Evolutionary conservation across 805 yeast genomes (phyloP), one percentile per base, ranked within the genome.

Genomic region (Saturnispora dispora): DNA sequence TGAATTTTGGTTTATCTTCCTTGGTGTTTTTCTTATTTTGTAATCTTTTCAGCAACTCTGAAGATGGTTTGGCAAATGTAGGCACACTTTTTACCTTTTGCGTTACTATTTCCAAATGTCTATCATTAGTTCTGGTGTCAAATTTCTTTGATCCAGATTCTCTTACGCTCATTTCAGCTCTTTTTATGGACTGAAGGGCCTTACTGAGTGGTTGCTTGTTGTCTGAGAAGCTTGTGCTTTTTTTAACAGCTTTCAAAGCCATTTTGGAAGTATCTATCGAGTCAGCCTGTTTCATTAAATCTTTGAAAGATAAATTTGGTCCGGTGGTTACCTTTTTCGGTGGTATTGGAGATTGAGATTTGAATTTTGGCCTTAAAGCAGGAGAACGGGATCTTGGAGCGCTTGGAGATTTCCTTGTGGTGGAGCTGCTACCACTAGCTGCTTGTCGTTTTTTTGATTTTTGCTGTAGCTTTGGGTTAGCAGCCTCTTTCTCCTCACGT

Each of bases 271-370:
- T 70, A 60, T 83, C 85, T 2, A 85, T 76, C 11, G 69, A 66
- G 13, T 76, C 76, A 0, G 91, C 93, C 61, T 79, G 78, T 60
- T 78, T 78, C 85, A 85, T 79, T 49, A 85, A 71, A 43, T 85
- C 86, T 51, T 74, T 75, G 61, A 83, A 85, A 17, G 81, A 78
- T 63, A 83, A 64, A 61, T 80, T 77, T 44, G 72, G 73, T 2
- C 59, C 61, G 4, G 70, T 59, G 13, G 62, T 39, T 15, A 58
- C 47, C 8, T 51, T 37, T 45, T 48, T 46, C 6, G 53, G 28
- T 23, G 52, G 42, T 25, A 41, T 10, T 25, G 47, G 33, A 2
- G 49, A 33, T 32, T 41, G 37, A 27, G 25, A n/a, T 15, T 28
- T 42, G 17, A 33, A 10, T 36, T 32, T 40, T 46, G 54, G 25